Conservation (phyloP, 257 asterid genomes). For the Ophiorrhiza pumila region DNA sequence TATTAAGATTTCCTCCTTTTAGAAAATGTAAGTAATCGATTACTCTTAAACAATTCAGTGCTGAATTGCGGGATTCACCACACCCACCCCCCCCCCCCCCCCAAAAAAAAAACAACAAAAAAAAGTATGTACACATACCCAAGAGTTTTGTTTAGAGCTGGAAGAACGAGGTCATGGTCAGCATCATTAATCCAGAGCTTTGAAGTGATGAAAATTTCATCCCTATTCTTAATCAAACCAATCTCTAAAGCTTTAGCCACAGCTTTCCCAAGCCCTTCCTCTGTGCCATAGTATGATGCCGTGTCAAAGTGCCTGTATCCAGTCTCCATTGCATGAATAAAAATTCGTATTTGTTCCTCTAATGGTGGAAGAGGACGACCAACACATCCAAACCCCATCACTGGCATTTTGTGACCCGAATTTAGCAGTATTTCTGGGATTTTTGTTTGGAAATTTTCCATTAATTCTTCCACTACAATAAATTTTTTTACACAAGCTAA, state of each 20-base stretch:
- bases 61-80: too few species aligned
- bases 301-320: constrained; percentile 62
- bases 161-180: constrained; percentile 39
- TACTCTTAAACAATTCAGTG: too few species aligned
- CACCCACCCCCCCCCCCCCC: too few species aligned
- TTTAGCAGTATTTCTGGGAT: constrained; percentile 31
- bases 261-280: constrained; percentile 43
- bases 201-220: constrained; percentile 47
- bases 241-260: constrained; percentile 33
- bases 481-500: too few species aligned
- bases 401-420: constrained; percentile 44
- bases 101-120: too few species aligned
- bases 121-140: too few species aligned
- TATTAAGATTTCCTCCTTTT: too few species aligned
- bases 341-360: constrained; percentile 29
- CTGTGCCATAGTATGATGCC: constrained; percentile 37
- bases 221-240: constrained; percentile 37
- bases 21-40: too few species aligned
- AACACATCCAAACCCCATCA: constrained; percentile 36
- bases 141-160: constrained; percentile 40
- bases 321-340: constrained; percentile 33
- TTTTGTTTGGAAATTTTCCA: not conserved
- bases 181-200: constrained; percentile 33
- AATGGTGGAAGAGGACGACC: constrained; percentile 23
- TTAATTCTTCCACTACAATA: too few species aligned